A percentile compares a stretch with the other conserved stretches of the same genome.
These are phyloP conservation scores for Lepidium sativum DNA, from an alignment of 345 rosid species.

Conservation along the genomic window DNA sequence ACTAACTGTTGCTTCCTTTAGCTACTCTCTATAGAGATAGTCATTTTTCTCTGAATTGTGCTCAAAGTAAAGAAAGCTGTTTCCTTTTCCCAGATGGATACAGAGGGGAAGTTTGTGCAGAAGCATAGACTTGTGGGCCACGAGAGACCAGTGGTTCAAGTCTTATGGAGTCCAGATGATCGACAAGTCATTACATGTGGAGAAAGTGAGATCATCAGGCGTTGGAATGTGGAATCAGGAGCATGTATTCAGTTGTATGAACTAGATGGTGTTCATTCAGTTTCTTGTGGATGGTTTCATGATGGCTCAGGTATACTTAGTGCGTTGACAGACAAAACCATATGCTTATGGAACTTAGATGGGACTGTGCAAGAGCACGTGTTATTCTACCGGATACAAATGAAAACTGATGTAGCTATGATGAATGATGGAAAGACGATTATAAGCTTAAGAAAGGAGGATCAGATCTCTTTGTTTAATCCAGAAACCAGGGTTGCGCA, in stretches of 20 bases:
- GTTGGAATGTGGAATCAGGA: constrained; percentile 52
- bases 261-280: constrained; percentile 30
- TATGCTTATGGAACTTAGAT: constrained; percentile 47
- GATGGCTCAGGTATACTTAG: constrained; percentile 40
- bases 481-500: constrained; percentile 36
- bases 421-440: constrained; percentile 48
- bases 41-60: too few species aligned
- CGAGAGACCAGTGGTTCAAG: constrained; percentile 34
- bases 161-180: constrained; percentile 56
- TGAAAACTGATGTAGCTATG: constrained; percentile 46
- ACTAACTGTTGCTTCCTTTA: constrained; percentile 37
- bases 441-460: constrained; percentile 29
- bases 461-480: constrained; percentile 33
- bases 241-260: constrained; percentile 34
- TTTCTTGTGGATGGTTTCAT: constrained; percentile 67
- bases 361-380: constrained; percentile 39
- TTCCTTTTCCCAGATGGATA: constrained; percentile 28
- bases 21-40: constrained; percentile 21
- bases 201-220: constrained; percentile 36
- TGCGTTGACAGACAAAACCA: constrained; percentile 38
- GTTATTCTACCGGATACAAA: constrained; percentile 32
- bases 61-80: too few species aligned
- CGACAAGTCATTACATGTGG: constrained; percentile 54
- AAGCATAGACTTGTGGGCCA: constrained; percentile 44
- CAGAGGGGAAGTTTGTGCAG: constrained; percentile 18